Base-by-base conservation (phyloP, 2,329 filamentous ascomycete species). In the Ophiocordyceps unilateralis region DNA sequence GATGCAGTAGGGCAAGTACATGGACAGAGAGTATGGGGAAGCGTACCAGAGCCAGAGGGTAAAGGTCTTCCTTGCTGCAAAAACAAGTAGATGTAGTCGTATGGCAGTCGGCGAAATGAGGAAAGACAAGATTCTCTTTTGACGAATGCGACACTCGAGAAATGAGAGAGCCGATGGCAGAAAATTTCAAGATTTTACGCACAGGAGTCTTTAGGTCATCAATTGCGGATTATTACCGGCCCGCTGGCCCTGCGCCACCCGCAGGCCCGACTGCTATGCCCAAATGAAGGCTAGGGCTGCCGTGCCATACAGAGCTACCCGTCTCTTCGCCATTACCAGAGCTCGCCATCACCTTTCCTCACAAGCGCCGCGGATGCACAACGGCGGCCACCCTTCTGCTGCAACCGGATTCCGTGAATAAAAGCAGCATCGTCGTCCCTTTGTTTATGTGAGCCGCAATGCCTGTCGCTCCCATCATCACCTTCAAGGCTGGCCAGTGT, bases 401-500 rank as follows among this genome's bases (percentile, higher is more conserved):
- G n/a, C 28, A 30, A 30, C n/a, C n/a, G n/a, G n/a, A n/a, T n/a
- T n/a, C n/a, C n/a, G n/a, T n/a, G n/a, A n/a, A n/a, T n/a, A n/a
- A 17, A 43, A 40, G 34, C 37, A 38, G 32, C 22, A 21, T 22
- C 20, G 34, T 17, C 34, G 28, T 42, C 38, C 24, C n/a, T 26
- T 15, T 22, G 26, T 38, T 37, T 19, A 40, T 41, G 48, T 32
- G 19, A 45, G 42, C 19, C 44, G 50, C 47, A 49, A 95, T 94
- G 87, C 85, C 88, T 48, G 78, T 85, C 63, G 62, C 72, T 51
- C 87, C 89, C 26, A 74, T 94, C 57, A 88, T 96, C 60, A 93
- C 87, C 15, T 96, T 96, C 74, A 95, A 94, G 72, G 89, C 89
- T 50, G 89, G 89, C 62, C 76, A 76, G 61, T 96, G 89, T 66